These are phyloP conservation scores for Musa troglodytarum DNA, from an alignment of 176 grass and related monocot species.

Conservation along the genomic window DNA sequence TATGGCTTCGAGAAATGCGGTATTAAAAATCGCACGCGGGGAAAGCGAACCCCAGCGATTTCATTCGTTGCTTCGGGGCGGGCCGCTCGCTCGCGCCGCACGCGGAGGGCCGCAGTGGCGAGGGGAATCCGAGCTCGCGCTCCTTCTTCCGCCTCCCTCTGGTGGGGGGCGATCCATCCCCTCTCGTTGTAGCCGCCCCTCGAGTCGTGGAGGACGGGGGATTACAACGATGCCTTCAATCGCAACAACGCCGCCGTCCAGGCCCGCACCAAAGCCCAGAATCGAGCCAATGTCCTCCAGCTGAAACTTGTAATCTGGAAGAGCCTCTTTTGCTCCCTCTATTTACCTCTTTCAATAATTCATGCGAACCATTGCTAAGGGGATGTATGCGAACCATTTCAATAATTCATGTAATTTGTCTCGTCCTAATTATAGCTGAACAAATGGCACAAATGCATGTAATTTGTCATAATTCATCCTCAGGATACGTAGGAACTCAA, in stretches of 20 bases:
- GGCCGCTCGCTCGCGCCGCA: not conserved
- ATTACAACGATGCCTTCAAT: slow-evolving; percentile 64
- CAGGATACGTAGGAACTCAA: too few species aligned
- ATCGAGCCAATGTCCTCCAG: slow-evolving; percentile 77
- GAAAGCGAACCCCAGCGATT: not conserved
- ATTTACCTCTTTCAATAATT: not conserved
- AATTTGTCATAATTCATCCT: too few species aligned
- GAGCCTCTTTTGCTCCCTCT: slow-evolving; percentile 5
- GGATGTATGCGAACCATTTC: too few species aligned
- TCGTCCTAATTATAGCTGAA: too few species aligned
- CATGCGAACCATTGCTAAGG: too few species aligned
- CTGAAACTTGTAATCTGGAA: slow-evolving; percentile 54
- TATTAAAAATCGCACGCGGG: not conserved
- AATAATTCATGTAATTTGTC: too few species aligned
- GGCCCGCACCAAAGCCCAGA: slow-evolving; percentile 57
- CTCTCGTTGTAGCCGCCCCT: not conserved
- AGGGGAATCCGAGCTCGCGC: not conserved
- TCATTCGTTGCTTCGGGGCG: not conserved
- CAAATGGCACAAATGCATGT: too few species aligned
- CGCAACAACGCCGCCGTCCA: slow-evolving; percentile 59
- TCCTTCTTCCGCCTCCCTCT: not conserved
- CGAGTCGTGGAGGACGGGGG: slow-evolving; percentile 38
- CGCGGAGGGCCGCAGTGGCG: not conserved
- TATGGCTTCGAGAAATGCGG: too few species aligned
- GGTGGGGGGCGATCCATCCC: not conserved